These are phyloP conservation scores for Phytophthora europaea DNA, from an alignment of 352 stramenopile species.

Conservation along the genomic window DNA sequence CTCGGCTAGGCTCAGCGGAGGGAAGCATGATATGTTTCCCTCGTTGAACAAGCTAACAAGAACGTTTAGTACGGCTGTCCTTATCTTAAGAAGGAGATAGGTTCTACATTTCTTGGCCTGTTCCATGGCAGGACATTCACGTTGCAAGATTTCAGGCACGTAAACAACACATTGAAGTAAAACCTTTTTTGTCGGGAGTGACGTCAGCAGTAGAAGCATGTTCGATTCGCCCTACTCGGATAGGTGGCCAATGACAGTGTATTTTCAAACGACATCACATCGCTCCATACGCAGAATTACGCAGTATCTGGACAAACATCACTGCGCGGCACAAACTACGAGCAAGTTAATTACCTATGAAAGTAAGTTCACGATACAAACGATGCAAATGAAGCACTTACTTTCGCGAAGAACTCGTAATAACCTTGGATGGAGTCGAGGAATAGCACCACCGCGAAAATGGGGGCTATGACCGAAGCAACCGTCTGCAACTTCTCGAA, in stretches of 20 bases:
- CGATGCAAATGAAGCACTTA: not conserved
- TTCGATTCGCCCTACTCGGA: too few relatives aligned
- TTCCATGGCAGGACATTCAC: too few relatives aligned
- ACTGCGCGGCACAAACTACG: not conserved
- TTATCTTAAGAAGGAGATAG: too few relatives aligned
- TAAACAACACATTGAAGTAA: too few relatives aligned
- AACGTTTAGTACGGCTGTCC: not conserved
- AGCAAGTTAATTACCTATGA: not conserved
- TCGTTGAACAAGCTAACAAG: constrained; percentile 69
- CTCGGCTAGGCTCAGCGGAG: too few relatives aligned
- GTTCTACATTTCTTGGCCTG: too few relatives aligned
- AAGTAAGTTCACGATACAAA: not conserved
- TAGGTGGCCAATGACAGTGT: too few relatives aligned
- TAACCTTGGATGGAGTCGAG: not conserved
- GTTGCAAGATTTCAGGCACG: too few relatives aligned
- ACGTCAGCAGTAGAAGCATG: too few relatives aligned
- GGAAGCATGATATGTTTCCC: constrained; percentile 63
- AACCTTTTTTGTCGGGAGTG: too few relatives aligned
- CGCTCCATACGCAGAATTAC: not conserved
- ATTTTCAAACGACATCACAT: not conserved
- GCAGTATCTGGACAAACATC: not conserved
- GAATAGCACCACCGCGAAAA: not conserved
- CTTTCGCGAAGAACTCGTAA: not conserved
- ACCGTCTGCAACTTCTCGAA: constrained; percentile 38
- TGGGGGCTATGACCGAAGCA: not conserved